phyloP scores from a whole-genome alignment of 1,139 yeast genomes.

The Blastobotrys apis region DNA sequence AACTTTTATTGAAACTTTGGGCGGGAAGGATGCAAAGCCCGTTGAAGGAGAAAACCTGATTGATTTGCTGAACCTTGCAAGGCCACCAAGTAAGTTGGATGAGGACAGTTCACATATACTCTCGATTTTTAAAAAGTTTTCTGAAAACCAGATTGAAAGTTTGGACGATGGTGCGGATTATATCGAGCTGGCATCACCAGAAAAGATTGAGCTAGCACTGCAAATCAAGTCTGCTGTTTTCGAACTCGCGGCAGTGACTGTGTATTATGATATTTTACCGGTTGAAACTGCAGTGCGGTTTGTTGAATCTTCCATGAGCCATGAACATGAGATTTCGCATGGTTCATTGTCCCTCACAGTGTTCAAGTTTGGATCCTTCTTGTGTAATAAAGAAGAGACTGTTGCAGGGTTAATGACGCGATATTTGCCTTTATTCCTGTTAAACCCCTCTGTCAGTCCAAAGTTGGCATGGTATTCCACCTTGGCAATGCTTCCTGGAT shows the following conservation, averaged over 20 bases:
- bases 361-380: conserved; percentile 52
- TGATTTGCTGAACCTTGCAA: conserved; percentile 18
- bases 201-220: conserved; percentile 42
- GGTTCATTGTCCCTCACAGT: conserved; percentile 44
- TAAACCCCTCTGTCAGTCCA: conserved; percentile 38
- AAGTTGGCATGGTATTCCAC: conserved; percentile 35
- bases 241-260: conserved; percentile 43
- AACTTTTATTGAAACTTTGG: conserved; percentile 18
- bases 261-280: conserved; percentile 30
- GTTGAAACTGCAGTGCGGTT: conserved; percentile 34
- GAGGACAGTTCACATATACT: conserved; percentile 23
- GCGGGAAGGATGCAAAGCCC: conserved; percentile 10
- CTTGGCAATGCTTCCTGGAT: conserved; percentile 41
- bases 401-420: conserved; percentile 31
- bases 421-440: conserved; percentile 38
- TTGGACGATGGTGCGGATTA: conserved; percentile 45
- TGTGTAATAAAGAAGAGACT: conserved; percentile 43
- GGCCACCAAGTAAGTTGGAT: conserved; percentile 8
- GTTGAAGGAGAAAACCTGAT: conserved; percentile 10
- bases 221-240: conserved; percentile 42
- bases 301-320: conserved; percentile 36
- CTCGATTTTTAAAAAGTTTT: conserved; percentile 30
- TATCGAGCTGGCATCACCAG: conserved; percentile 40
- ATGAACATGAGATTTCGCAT: conserved; percentile 30
- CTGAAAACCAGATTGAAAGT: conserved; percentile 34